Evolutionary conservation across 331 rosid genomes (phyloP), one percentile per base, ranked within the genome.

Genomic region (Telfairia occidentalis): DNA sequence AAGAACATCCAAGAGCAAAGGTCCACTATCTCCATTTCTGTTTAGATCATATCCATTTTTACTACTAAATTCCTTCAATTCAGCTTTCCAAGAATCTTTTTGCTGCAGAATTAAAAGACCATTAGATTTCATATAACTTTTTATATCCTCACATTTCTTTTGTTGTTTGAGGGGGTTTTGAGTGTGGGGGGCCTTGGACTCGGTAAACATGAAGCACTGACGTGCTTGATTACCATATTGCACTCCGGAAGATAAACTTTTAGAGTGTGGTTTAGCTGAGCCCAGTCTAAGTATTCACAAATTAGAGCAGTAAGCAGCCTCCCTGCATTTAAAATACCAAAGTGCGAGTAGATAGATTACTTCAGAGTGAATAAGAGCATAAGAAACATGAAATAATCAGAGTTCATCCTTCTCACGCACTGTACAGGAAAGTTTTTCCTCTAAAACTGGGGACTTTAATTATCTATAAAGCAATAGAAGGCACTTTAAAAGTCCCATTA

Each of bases 281-380:
- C 97, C 97, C 99, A 96, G 83, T 96, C 97, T 32, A 96, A 79
- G 85, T 96, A 96, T 81, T 96, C 99, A n/a, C 99, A 92, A 75
- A 96, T 71, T 75, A 96, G 77, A 9, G 99, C 92, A 59, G 97
- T 92, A 35, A 96, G 91, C 61, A 96, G 89, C 82, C 97, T 87
- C 55, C 99, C 99, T 96, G 92, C 88, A 90, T 11, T 5, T 38
- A 43, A 45, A 57, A 71, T 65, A 76, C 55, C 77, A 78, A 59
- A 65, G 10, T 16, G 4, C 23, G n/a, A 60, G 52, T 73, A 50
- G 34, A 48, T 21, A 40, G 29, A 13, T 71, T 29, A 35, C 45
- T 23, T 50, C 42, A 55, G 64, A 10, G 6, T 29, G 43, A 42
- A 63, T 18, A 34, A 10, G 40, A 50, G 42, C 10, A 61, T 23